Percentiles rank a stretch among this genome's conserved stretches.
These are phyloP conservation scores for Monilinia vaccinii-corymbosi DNA, from an alignment of 2,329 filamentous ascomycete species.

Conservation along the genomic window DNA sequence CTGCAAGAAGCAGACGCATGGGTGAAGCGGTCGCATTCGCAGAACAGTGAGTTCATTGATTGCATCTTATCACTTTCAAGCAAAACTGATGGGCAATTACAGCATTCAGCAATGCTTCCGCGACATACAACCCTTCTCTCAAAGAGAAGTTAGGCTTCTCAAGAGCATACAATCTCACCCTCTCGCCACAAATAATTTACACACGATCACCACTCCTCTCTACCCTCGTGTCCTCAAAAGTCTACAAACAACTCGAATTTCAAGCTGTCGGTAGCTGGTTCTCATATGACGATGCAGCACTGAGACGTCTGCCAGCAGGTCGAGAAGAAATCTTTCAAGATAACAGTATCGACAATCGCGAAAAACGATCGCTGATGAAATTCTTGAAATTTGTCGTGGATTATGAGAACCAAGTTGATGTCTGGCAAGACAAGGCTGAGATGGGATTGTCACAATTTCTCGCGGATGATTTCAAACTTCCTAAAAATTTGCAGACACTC, in stretches of 20 bases:
- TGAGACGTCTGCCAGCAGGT: slow-evolving; percentile 74
- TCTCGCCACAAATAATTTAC: slow-evolving; percentile 83
- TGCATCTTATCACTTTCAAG: not conserved
- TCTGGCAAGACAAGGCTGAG: slow-evolving; percentile 50
- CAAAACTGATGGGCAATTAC: slow-evolving; percentile 15
- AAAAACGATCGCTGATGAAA: slow-evolving; percentile 85
- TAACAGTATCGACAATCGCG: slow-evolving; percentile 62
- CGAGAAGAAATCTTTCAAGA: slow-evolving; percentile 87
- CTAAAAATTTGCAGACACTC: slow-evolving; percentile 55
- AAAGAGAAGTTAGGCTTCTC: slow-evolving; percentile 46
- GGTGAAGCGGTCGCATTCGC: slow-evolving; percentile 41
- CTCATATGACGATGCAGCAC: slow-evolving; percentile 44
- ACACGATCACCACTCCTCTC: slow-evolving; percentile 69
- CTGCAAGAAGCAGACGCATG: slow-evolving; percentile 73
- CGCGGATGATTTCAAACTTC: slow-evolving; percentile 54
- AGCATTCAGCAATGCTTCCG: slow-evolving; percentile 25
- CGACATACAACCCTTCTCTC: slow-evolving; percentile 11
- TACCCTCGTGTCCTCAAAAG: slow-evolving; percentile 78
- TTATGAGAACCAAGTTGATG: slow-evolving; percentile 50
- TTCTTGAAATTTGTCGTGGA: slow-evolving; percentile 82
- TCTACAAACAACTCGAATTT: slow-evolving; percentile 86
- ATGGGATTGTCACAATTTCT: slow-evolving; percentile 51
- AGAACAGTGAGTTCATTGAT: slow-evolving; percentile 26
- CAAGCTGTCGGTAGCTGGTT: slow-evolving; percentile 90
- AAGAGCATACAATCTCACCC: slow-evolving; percentile 70